Base-by-base conservation (phyloP, 345 rosid species). In the Eucalyptus tenuipes region DNA sequence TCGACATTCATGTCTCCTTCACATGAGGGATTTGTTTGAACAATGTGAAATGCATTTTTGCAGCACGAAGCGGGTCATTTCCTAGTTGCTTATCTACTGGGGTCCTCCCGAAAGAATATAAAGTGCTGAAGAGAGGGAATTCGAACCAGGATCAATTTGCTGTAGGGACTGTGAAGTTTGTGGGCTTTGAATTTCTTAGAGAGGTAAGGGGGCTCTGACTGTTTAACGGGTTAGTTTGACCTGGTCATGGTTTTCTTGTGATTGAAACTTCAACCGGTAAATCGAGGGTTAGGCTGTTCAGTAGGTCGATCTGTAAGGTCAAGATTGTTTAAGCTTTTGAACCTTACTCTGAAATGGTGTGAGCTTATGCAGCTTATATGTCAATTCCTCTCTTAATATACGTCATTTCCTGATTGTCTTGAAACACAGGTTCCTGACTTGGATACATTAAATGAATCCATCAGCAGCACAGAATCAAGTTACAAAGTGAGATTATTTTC, bases 11-110 rank as follows among this genome's bases (percentile, higher is more conserved):
- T 50, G 1, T 50, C 79, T 8, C 33, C 79, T 40, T 50, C 13
- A 2, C 33, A 49, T 27, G 2, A 27, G 40, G 29, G 45, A 27
- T 68, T 16, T 45, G 75, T 42, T 31, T 25, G 33, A 33, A 25
- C 33, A n/a, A 52, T 52, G 8, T 52, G 18, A 47, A 7, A 15
- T 20, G 71, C 20, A 49, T 88, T 29, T 13, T 49, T 87, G 88
- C 91, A 93, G 94, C 97, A 94, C 85, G 95, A 95, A 92, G 95
- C 97, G 3, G 96, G 96, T 9, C 96, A 94, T 91, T 94, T 95
- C 91, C 91, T 94, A 8, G 91, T 91, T 84, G 96, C 93, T 48
- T 94, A 94, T 90, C 91, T 94, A 91, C 93, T 94, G 97, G 96
- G 59, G 92, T 93, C 89, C 95, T 95, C 87, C 97, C 97, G 40